phyloP scores from a whole-genome alignment of 2,329 filamentous ascomycete genomes.

The Elsinoe batatas region DNA sequence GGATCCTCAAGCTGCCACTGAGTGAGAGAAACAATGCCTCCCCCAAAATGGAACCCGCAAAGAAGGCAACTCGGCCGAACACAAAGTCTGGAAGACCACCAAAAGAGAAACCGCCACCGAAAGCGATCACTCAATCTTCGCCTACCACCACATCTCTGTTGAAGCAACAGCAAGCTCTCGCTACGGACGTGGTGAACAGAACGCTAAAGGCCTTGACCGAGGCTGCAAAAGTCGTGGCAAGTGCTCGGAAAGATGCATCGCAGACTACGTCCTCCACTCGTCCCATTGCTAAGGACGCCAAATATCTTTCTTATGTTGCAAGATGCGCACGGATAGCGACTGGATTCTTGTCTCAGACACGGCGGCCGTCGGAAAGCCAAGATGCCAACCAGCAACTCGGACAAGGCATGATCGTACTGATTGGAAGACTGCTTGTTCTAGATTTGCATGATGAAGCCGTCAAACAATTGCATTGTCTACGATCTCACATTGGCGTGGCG shows the following conservation, averaged over 20 bases:
- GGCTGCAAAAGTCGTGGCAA: slow-evolving; percentile 27
- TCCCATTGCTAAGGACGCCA: not conserved
- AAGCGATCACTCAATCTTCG: slow-evolving; percentile 21
- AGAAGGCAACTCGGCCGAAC: not conserved
- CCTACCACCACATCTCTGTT: slow-evolving; percentile 32
- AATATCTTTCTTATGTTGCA: slow-evolving; percentile 27
- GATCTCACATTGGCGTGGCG: slow-evolving; percentile 37
- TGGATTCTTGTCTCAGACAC: slow-evolving; percentile 49
- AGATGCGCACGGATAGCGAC: slow-evolving; percentile 64
- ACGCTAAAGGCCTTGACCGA: slow-evolving; percentile 60
- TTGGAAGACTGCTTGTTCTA: slow-evolving; percentile 55
- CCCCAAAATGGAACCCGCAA: not conserved
- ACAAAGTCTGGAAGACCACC: not conserved
- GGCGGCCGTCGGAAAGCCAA: slow-evolving; percentile 40
- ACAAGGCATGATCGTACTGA: slow-evolving; percentile 59
- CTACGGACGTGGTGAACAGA: slow-evolving; percentile 63
- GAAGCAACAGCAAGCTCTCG: slow-evolving; percentile 56
- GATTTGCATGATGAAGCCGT: slow-evolving; percentile 57
- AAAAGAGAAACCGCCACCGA: not conserved
- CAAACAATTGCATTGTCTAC: slow-evolving; percentile 46
- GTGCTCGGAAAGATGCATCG: slow-evolving; percentile 14
- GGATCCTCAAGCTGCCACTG: not conserved
- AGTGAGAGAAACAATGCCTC: not conserved
- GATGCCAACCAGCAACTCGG: slow-evolving; percentile 59
- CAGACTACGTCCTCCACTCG: no score